Percentiles rank a stretch among this genome's conserved stretches.
These are phyloP conservation scores for Plantago ovata DNA, from an alignment of 257 asterid genomes.

Conservation along the genomic window DNA sequence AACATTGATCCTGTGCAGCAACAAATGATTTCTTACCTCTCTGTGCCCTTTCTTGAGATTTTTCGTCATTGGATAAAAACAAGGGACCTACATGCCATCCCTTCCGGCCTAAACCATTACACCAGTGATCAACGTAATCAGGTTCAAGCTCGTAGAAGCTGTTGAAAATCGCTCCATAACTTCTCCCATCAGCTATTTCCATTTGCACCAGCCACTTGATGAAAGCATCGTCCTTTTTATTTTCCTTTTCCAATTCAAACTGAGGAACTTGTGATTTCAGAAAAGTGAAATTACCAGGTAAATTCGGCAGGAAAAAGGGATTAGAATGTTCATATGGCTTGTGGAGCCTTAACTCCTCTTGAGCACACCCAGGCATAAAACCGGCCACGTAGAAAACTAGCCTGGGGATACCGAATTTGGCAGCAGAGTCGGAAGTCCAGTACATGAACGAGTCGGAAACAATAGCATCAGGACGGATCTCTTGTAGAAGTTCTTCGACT, in stretches of 20 bases:
- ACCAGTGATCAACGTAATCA: neutral
- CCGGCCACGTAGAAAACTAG: constrained; percentile 15
- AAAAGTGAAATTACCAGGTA: neutral
- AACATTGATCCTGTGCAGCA: neutral
- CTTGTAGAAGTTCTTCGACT: constrained; percentile 17
- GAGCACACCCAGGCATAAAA: constrained; percentile 20
- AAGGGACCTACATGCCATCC: neutral
- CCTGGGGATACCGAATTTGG: constrained; percentile 24
- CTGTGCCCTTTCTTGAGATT: no score
- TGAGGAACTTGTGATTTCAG: neutral
- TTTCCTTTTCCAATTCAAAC: neutral
- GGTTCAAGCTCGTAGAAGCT: constrained; percentile 1
- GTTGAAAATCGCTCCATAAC: neutral
- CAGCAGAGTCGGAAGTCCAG: constrained; percentile 21
- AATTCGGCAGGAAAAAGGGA: neutral
- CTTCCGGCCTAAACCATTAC: neutral
- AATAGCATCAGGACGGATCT: constrained; percentile 17
- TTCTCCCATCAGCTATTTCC: neutral
- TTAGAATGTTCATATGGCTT: neutral
- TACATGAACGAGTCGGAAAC: constrained; percentile 21
- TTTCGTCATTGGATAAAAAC: neutral
- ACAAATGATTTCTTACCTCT: neutral
- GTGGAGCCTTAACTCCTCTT: neutral
- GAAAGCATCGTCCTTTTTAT: neutral
- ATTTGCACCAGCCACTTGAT: neutral